Percentiles rank a stretch among this genome's conserved stretches.
Conservation (phyloP, 192 early-diverging fungal species). For the Coemansia sp. region DNA sequence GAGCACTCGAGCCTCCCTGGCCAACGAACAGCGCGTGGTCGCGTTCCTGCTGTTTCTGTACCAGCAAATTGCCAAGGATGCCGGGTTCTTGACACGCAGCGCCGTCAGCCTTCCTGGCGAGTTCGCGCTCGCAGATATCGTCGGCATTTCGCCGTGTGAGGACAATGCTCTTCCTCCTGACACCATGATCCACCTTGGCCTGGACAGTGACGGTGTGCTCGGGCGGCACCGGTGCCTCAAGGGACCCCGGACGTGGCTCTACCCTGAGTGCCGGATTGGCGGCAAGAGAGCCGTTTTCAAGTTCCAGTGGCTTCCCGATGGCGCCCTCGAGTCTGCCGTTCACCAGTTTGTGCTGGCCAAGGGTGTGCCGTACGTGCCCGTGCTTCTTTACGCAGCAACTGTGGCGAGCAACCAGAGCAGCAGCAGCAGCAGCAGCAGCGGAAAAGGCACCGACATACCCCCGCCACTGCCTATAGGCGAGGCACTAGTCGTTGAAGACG, state of each 20-base stretch:
- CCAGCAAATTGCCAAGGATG: not conserved
- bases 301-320: not conserved
- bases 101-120: not conserved
- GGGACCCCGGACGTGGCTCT: constrained; percentile 5
- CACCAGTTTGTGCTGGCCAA: not conserved
- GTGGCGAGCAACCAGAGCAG: not conserved
- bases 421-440: too few species aligned
- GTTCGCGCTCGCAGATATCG: not conserved
- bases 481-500: not conserved
- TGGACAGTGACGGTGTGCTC: not conserved
- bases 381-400: not conserved
- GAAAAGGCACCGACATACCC: too few species aligned
- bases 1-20: not conserved
- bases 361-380: not conserved
- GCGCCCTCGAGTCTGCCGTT: not conserved
- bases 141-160: not conserved
- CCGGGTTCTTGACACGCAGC: not conserved
- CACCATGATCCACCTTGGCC: not conserved
- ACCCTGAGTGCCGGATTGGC: not conserved
- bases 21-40: not conserved
- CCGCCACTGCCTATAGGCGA: not conserved
- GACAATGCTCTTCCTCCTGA: not conserved
- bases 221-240: not conserved
- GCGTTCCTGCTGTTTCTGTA: not conserved
- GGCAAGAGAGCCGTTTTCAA: not conserved